Evolutionary conservation across 805 yeast species (phyloP), one percentile per base, ranked within the genome.

Genomic region (Trichomonascus vanleenenianus): DNA sequence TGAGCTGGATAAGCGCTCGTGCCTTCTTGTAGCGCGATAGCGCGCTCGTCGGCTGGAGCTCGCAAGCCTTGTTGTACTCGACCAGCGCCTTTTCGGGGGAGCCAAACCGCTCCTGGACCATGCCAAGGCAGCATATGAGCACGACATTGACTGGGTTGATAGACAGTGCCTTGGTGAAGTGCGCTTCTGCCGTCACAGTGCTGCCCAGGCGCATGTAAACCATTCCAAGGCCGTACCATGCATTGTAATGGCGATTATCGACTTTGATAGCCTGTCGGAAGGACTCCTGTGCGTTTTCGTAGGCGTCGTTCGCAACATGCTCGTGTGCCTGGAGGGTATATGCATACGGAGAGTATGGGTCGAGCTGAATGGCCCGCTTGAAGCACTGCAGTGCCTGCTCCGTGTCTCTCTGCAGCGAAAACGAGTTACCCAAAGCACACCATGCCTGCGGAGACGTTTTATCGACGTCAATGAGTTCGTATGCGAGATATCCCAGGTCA

Each of bases 241-340:
- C 97, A 63, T 91, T 93, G 64, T 89, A 93, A 60, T 87, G 96
- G 47, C 88, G 72, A 40, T 81, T 73, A 57, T 91, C 95, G 36
- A 81, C 72, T 19, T 82, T 67, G 39, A 93, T 70, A 2, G 96
- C 94, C 50, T 73, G 71, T 32, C 96, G 66, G 72, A 88, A 93
- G 50, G 86, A 78, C 46, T 83, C 85, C 50, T 84, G 74, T 0
- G 98, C 97, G 59, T 80, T 76, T 59, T 88, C 96, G 65, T 83
- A 85, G 32, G 94, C 88, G 65, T 94, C 98, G 56, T 78, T 86
- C 1, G 91, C 75, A 30, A 86, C 78, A 58, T 77, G 79, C 63
- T 93, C 99, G 62, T 93, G 97, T 0, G 97, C 99, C 66, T 85
- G 87, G 47, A 93, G 70, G 0, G 97, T 89, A 59, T 85, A 85